phyloP scores from a whole-genome alignment of 345 rosid species.

The Nasturtium officinale region DNA sequence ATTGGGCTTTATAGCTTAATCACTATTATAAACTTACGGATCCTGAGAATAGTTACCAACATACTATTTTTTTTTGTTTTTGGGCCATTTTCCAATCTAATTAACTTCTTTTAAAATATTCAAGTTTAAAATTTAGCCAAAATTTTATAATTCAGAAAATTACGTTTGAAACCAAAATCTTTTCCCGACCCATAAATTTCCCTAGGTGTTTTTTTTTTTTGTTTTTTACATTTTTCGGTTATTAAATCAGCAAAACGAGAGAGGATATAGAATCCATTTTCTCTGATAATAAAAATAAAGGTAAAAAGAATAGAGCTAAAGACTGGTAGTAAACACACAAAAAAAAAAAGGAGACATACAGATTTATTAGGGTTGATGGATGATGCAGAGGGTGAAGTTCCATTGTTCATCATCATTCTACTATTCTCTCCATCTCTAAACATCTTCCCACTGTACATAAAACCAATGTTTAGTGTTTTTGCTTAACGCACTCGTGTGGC shows the following conservation, averaged over 20 bases:
- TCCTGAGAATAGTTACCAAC: no score
- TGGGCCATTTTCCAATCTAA: no score
- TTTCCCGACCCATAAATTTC: neutral
- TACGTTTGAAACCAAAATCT: neutral
- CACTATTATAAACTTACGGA: neutral
- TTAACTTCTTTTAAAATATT: neutral
- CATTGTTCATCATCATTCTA: conserved; percentile 72
- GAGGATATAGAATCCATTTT: neutral
- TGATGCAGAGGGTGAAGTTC: conserved; percentile 43
- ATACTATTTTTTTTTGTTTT: no score
- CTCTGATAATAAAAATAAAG: neutral
- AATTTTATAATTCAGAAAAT: neutral
- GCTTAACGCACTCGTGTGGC: no score
- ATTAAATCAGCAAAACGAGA: neutral
- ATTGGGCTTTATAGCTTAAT: conserved; percentile 26
- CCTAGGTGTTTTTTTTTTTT: neutral
- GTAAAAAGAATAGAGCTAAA: neutral
- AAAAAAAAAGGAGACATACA: conserved; percentile 37
- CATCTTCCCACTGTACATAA: conserved; percentile 61
- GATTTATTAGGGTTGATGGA: conserved; percentile 43
- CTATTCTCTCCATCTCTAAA: conserved; percentile 70
- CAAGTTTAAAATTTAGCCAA: neutral
- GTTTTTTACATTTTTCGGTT: neutral
- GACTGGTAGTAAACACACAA: conserved; percentile 10
- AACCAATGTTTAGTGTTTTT: no score